Conservation (phyloP, 2,329 filamentous ascomycete species). For the Corinectria fuckeliana region DNA sequence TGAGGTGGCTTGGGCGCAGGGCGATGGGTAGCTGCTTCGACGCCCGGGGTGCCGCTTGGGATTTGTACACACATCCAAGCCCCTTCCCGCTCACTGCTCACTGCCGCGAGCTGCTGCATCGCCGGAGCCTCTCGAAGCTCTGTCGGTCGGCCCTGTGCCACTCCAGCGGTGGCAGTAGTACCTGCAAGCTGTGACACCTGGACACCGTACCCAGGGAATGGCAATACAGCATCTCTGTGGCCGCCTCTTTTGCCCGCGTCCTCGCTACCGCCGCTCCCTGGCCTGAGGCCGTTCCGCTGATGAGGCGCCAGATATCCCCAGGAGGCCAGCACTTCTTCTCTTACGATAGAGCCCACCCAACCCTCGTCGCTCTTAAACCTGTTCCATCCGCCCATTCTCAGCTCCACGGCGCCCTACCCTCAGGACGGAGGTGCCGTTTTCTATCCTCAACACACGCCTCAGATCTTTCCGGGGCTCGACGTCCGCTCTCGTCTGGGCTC, state of each 20-base stretch:
- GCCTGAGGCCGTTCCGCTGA: conserved; percentile 36
- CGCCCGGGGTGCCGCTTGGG: conserved; percentile 26
- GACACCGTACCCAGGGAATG: conserved; percentile 40
- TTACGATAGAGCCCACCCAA: conserved; percentile 61
- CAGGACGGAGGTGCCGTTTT: conserved; percentile 55
- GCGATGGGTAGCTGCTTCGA: conserved; percentile 35
- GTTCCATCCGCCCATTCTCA: conserved; percentile 58
- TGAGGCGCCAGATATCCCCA: conserved; percentile 58
- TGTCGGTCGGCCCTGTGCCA: conserved; percentile 34
- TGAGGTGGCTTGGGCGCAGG: conserved; percentile 33
- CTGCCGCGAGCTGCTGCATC: conserved; percentile 35
- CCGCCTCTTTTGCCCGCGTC: conserved; percentile 34
- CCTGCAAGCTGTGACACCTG: conserved; percentile 39
- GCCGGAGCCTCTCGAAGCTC: conserved; percentile 38
- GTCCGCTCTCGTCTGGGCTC: conserved; percentile 61
- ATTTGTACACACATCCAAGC: conserved; percentile 19
- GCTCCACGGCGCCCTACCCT: conserved; percentile 55
- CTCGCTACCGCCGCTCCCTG: conserved; percentile 27
- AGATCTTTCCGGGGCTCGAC: conserved; percentile 58
- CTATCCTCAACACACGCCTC: conserved; percentile 53
- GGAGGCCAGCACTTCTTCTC: conserved; percentile 58
- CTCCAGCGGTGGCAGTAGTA: conserved; percentile 38
- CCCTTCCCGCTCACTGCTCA: conserved; percentile 25
- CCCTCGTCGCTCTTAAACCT: conserved; percentile 58
- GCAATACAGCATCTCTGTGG: conserved; percentile 41